A percentile compares a stretch with the other conserved stretches of the same genome.
Conservation (phyloP, 2,329 filamentous ascomycete genomes). For the Trichoderma atroviride region DNA sequence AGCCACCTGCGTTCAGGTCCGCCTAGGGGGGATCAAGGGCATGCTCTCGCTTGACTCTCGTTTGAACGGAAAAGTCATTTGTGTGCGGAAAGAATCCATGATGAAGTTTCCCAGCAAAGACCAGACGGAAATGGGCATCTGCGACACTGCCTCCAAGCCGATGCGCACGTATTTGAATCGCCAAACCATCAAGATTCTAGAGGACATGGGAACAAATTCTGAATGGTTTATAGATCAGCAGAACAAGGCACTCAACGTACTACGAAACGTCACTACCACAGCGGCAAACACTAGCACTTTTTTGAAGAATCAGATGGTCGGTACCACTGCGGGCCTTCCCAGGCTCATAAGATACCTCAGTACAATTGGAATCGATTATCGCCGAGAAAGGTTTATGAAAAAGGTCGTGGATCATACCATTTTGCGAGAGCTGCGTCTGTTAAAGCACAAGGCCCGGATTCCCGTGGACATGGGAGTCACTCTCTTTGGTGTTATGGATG, state of each 20-base stretch:
- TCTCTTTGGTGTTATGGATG: conserved; percentile 82
- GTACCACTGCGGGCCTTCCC: conserved; percentile 61
- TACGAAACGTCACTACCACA: conserved; percentile 62
- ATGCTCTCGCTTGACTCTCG: conserved; percentile 72
- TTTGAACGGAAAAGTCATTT: conserved; percentile 60
- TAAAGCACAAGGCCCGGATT: conserved; percentile 81
- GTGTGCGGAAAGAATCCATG: conserved; percentile 72
- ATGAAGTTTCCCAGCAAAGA: conserved; percentile 69
- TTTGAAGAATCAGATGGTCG: conserved; percentile 63
- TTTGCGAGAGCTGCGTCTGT: conserved; percentile 68
- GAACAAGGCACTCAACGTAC: conserved; percentile 58
- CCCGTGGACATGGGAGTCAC: conserved; percentile 71
- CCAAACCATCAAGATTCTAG: conserved; percentile 82
- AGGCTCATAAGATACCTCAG: conserved; percentile 63
- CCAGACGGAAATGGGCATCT: conserved; percentile 66
- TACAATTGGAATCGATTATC: conserved; percentile 64
- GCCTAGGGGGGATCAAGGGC: conserved; percentile 74
- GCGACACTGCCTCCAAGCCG: conserved; percentile 67
- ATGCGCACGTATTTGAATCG: conserved; percentile 74
- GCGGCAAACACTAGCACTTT: conserved; percentile 67
- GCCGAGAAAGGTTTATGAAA: conserved; percentile 69
- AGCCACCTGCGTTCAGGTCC: conserved; percentile 74
- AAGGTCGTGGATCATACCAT: conserved; percentile 70
- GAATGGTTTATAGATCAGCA: conserved; percentile 68
- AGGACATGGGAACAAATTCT: conserved; percentile 68